Evolutionary conservation across 2,329 filamentous ascomycete species (phyloP), one percentile per base, ranked within the genome.

Genomic region (Aureobasidium mangrovei): DNA sequence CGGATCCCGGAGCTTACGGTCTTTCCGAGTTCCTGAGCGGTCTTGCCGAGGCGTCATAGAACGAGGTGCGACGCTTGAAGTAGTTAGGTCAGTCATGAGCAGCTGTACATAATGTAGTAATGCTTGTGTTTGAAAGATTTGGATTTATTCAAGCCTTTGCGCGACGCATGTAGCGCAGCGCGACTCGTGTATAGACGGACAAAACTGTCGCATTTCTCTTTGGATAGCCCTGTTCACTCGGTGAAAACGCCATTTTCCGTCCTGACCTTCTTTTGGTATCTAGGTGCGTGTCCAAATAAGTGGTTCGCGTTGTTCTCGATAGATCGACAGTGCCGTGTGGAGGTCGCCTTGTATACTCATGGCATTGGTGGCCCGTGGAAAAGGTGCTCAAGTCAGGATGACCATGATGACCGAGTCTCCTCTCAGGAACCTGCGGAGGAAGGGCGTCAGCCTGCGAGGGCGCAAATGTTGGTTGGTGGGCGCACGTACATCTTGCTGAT

Each of bases 401-500:
- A 93, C 87, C 60, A 93, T 75, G 64, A 93, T 91, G 63, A 93
- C 88, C 39, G 86, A 90, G 68, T 93, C 88, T 59, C 88, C 88
- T 69, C 88, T 78, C 61, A 93, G 72, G 70, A 93, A 91, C 57
- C 57, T 58, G 29, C 12, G 26, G 4, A 7, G 2, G 3, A 9
- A 44, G 9, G 40, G n/a, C 32, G 32, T 45, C 43, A 43, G 31
- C 24, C 27, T 33, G 7, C 42, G 40, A 18, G 27, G 7, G 8
- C 7, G 4, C 12, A 8, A 2, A 9, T 36, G 4, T 1, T 4
- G 3, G 8, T 5, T 1, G 18, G 40, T 24, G 27, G 35, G 10
- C n/a, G 3, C 4, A 54, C 57, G 40, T 26, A 94, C 91, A 96
- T 91, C 77, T 96, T 96, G 79, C 88, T 95, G 66, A 97, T 93